A percentile compares a stretch with the other conserved stretches of the same genome.
These are phyloP conservation scores for Pythium dissotocum DNA, from an alignment of 352 stramenopile species.

Conservation along the genomic window DNA sequence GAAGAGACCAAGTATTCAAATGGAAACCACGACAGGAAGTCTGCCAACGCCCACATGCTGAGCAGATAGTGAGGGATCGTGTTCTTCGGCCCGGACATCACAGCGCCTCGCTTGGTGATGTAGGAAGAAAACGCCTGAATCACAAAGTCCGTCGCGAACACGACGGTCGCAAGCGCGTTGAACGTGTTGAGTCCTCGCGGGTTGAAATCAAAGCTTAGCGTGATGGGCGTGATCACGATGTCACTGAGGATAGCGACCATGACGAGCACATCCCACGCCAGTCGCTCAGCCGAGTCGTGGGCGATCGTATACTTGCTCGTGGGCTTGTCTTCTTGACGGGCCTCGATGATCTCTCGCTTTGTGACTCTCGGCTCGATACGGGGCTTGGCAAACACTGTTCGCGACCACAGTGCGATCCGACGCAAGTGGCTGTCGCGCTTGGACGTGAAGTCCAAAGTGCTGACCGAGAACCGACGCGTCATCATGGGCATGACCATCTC, in stretches of 20 bases:
- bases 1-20: constrained; percentile 47
- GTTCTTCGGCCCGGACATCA: constrained; percentile 46
- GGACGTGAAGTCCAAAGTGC: constrained; percentile 25
- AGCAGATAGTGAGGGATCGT: constrained; percentile 54
- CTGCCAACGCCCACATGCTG: constrained; percentile 53
- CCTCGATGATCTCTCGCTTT: constrained; percentile 38
- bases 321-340: constrained; percentile 34
- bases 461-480: constrained; percentile 43
- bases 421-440: not conserved
- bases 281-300: constrained; percentile 44
- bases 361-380: constrained; percentile 24
- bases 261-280: constrained; percentile 56
- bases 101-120: constrained; percentile 43
- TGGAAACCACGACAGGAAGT: constrained; percentile 74
- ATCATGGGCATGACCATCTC: constrained; percentile 34
- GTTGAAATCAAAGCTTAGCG: constrained; percentile 48
- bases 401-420: constrained; percentile 10
- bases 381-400: constrained; percentile 6
- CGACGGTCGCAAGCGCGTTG: constrained; percentile 39
- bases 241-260: constrained; percentile 58
- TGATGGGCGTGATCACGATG: constrained; percentile 51
- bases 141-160: constrained; percentile 62
- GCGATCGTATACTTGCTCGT: constrained; percentile 45
- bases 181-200: constrained; percentile 28
- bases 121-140: constrained; percentile 61